phyloP scores from a whole-genome alignment of 2,329 filamentous ascomycete species.

The Verticillium dahliae region DNA sequence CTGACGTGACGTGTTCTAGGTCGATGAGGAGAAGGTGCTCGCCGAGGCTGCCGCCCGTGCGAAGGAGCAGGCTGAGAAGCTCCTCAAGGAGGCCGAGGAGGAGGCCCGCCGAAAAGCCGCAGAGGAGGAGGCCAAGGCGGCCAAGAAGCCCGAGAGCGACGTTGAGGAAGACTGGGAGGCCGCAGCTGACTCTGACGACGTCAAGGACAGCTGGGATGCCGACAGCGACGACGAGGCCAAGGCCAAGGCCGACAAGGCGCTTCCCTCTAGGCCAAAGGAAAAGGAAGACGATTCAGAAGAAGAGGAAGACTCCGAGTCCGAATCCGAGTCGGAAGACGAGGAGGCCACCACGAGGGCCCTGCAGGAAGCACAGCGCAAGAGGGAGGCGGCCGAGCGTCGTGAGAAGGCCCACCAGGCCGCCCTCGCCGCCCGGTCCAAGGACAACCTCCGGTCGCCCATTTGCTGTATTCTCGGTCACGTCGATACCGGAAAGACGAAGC shows the following conservation, averaged over 20 bases:
- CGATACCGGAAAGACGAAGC: slow-evolving; percentile 99
- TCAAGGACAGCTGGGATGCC: slow-evolving; percentile 95
- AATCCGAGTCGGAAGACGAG: slow-evolving; percentile 67
- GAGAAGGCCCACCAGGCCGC: slow-evolving; percentile 89
- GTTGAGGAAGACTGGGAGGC: slow-evolving; percentile 85
- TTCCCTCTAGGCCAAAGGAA: slow-evolving; percentile 18
- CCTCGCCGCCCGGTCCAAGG: slow-evolving; percentile 81
- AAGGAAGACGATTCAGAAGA: slow-evolving; percentile 13
- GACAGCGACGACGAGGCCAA: slow-evolving; percentile 66
- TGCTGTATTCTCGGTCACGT: slow-evolving; percentile 99
- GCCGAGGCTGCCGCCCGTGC: slow-evolving; percentile 74
- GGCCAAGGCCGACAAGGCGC: slow-evolving; percentile 17
- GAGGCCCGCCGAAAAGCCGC: slow-evolving; percentile 52
- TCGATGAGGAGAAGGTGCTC: slow-evolving; percentile 72
- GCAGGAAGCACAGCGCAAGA: slow-evolving; percentile 67
- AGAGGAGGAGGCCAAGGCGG: slow-evolving; percentile 46
- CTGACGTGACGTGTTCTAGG: slow-evolving; percentile 24
- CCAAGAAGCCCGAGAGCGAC: slow-evolving; percentile 51
- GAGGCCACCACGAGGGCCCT: slow-evolving; percentile 55
- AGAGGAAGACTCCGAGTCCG: slow-evolving; percentile 48
- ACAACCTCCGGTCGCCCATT: slow-evolving; percentile 93
- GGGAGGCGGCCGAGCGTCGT: slow-evolving; percentile 80
- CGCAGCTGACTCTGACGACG: slow-evolving; percentile 65
- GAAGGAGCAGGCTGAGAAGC: slow-evolving; percentile 59
- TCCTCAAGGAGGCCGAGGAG: slow-evolving; percentile 54